Conservation (phyloP, 1,284 basidiomycete species). For the Cutaneotrichosporon sp. region DNA sequence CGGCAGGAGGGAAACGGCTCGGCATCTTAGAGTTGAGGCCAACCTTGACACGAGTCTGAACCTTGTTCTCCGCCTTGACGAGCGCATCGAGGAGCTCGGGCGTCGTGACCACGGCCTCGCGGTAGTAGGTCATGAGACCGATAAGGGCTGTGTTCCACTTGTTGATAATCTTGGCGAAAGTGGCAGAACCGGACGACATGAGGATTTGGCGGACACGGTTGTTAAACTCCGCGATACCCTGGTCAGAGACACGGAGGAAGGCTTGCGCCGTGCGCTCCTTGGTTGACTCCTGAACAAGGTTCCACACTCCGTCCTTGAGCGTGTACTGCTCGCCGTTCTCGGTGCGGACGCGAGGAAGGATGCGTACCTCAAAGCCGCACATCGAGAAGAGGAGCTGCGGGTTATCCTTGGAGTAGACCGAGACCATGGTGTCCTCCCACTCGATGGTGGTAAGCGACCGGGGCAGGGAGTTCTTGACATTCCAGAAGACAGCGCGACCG, state of each 20-base stretch:
- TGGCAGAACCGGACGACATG: constrained; percentile 98
- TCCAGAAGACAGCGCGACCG: constrained; percentile 98
- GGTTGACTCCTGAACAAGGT: constrained; percentile 88
- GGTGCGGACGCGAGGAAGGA: constrained; percentile 79
- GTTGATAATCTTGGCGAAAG: constrained; percentile 99
- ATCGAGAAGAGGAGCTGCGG: constrained; percentile 97
- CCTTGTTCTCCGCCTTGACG: constrained; percentile 97
- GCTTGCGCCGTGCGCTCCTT: constrained; percentile 98
- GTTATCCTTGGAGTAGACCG: constrained; percentile 96
- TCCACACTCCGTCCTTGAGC: constrained; percentile 95
- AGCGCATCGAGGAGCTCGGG: constrained; percentile 89
- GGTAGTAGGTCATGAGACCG: constrained; percentile 95
- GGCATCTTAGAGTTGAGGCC: constrained; percentile 99
- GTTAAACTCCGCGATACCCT: constrained; percentile 93
- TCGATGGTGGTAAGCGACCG: constrained; percentile 96
- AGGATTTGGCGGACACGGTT: constrained; percentile 94
- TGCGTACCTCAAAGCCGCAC: constrained; percentile 96
- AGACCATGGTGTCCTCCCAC: constrained; percentile 96
- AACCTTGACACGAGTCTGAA: constrained; percentile 98
- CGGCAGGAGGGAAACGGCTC: constrained; percentile 90
- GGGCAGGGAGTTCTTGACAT: constrained; percentile 95
- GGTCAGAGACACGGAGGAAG: constrained; percentile 94
- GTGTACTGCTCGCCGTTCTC: constrained; percentile 95
- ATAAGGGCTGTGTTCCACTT: constrained; percentile 98
- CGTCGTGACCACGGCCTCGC: constrained; percentile 97